These are phyloP conservation scores for Tulasnella sp. DNA, from an alignment of 768 basidiomycete species.

Conservation along the genomic window DNA sequence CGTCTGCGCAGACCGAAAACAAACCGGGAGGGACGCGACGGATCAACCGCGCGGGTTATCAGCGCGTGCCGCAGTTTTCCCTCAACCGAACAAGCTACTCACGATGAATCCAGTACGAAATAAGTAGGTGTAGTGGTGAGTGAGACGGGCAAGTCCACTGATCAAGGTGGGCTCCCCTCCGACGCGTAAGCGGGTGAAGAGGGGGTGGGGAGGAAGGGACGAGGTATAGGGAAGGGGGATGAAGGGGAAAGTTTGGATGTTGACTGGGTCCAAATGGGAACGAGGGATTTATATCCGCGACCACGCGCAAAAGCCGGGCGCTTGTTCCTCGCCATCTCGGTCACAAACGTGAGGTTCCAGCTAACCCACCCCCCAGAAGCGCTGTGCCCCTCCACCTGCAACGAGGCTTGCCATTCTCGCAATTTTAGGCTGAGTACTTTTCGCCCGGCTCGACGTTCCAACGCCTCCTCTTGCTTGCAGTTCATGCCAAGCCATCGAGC, in stretches of 20 bases:
- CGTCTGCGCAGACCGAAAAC: conserved; percentile 3
- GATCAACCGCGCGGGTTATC: not conserved
- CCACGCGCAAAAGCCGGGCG: conserved; percentile 14
- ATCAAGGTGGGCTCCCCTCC: not conserved
- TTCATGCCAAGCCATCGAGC: not conserved
- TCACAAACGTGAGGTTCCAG: not conserved
- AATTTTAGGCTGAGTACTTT: not conserved
- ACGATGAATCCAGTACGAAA: conserved; percentile 18
- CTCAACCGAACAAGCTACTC: not conserved
- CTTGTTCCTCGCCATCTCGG: conserved; percentile 19
- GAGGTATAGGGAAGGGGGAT: not conserved
- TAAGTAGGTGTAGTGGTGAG: not conserved
- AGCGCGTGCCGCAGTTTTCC: conserved; percentile 7
- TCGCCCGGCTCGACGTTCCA: not conserved
- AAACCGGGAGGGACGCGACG: not conserved
- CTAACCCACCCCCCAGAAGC: not conserved
- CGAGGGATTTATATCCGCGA: conserved; percentile 12
- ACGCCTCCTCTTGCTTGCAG: not conserved
- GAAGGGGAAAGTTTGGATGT: conserved; percentile 12
- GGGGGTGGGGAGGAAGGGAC: not conserved
- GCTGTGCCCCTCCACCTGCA: conserved; percentile 12
- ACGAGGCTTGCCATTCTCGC: not conserved
- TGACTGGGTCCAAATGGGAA: not conserved
- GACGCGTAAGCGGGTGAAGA: not conserved
- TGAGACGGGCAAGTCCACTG: conserved; percentile 7